Conservation (phyloP, 805 yeast genomes). For the Metschnikowia kofuensis region DNA sequence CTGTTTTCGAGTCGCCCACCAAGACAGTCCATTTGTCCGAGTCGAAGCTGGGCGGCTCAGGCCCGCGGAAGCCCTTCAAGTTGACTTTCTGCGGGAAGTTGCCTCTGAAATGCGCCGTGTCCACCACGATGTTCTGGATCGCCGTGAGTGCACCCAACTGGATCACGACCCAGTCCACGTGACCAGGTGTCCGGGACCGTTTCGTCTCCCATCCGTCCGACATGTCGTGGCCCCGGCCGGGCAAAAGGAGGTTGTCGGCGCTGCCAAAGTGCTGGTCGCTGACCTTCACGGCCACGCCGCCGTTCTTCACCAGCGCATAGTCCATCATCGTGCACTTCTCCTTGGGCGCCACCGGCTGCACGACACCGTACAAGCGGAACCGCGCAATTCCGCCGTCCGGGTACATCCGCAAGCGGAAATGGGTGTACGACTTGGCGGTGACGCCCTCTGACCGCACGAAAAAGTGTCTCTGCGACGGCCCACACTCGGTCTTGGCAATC, state of each 20-base stretch:
- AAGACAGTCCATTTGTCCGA: slow-evolving; percentile 57
- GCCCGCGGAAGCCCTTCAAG: slow-evolving; percentile 55
- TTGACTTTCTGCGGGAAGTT: slow-evolving; percentile 83
- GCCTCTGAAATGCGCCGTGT: slow-evolving; percentile 93
- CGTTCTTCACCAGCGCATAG: slow-evolving; percentile 77
- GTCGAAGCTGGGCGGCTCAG: slow-evolving; percentile 38
- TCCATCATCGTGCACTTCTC: slow-evolving; percentile 52
- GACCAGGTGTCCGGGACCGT: slow-evolving; percentile 80
- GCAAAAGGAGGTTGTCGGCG: slow-evolving; percentile 82
- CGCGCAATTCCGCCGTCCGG: slow-evolving; percentile 99
- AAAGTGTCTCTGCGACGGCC: slow-evolving; percentile 85
- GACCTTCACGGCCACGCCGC: slow-evolving; percentile 81
- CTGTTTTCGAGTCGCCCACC: slow-evolving; percentile 68
- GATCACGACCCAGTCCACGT: slow-evolving; percentile 88
- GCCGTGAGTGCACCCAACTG: slow-evolving; percentile 67
- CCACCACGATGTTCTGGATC: slow-evolving; percentile 63
- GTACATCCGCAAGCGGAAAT: slow-evolving; percentile 83
- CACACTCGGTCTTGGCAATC: slow-evolving; percentile 73
- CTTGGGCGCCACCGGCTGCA: slow-evolving; percentile 63
- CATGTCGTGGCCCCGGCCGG: slow-evolving; percentile 96
- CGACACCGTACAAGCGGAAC: slow-evolving; percentile 84
- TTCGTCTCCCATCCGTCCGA: slow-evolving; percentile 98
- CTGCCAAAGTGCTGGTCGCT: slow-evolving; percentile 95
- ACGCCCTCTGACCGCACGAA: slow-evolving; percentile 54
- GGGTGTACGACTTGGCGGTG: slow-evolving; percentile 68